Evolutionary conservation across 2,329 filamentous ascomycete genomes (phyloP), one percentile per base, ranked within the genome.

Genomic region (Penicillium palitans): DNA sequence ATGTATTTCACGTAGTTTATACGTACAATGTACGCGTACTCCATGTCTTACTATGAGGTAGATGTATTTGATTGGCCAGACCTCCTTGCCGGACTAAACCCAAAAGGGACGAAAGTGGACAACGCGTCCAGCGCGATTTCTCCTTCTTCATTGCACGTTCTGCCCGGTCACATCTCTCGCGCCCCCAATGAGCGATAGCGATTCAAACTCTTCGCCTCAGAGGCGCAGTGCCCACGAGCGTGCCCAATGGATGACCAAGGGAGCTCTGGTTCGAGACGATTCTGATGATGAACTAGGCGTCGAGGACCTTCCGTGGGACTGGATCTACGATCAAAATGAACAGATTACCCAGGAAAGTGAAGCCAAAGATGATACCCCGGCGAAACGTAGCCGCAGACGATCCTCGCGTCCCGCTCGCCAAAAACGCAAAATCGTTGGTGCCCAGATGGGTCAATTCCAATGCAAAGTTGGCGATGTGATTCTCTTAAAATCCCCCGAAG

Each of bases 251-350:
- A 79, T 88, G 58, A 82, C 76, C 60, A 85, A 74, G 64, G 84
- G 85, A 46, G 88, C 87, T 31, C 81, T 92, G 12, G 76, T 80
- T 7, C 83, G 89, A 67, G 90, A 95, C 61, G 89, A 96, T 72
- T 96, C 91, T 0, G 92, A 96, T 72, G 92, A 96, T 74, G 93
- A 96, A 73, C 84, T 96, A 25, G 89, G 87, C 29, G 80, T 83
- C 37, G 87, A 90, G 50, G 89, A 91, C 67, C 78, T 83, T 46
- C 84, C 87, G 0, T 95, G 90, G 90, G 84, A 91, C 76, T 93
- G 90, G 89, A 83, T 93, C 45, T 92, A 93, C 62, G 58, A 70
- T 35, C 24, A 60, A 25, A 65, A 70, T 52, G 55, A 63, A 44
- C 57, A 73, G 58, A 58, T 63, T 47, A 50, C 67, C 29, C 50